Conservation (phyloP, 73 alveolate species). For the Halteria grandinella region DNA sequence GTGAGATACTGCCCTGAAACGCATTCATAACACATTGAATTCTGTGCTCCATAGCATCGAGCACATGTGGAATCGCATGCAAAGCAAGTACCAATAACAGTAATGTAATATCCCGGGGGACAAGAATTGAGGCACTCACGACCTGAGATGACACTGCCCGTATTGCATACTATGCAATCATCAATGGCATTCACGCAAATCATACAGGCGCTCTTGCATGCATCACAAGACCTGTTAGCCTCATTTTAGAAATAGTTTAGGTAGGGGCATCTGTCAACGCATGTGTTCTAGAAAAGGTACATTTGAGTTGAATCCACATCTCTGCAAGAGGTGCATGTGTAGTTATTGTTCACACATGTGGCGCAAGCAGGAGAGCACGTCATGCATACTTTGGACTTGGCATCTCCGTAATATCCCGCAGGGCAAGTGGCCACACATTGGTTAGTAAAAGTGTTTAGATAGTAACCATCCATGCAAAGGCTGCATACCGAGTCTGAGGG, state of each 20-base stretch:
- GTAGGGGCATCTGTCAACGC: slow-evolving; percentile 9
- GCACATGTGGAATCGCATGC: slow-evolving; percentile 23
- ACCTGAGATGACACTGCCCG: not conserved
- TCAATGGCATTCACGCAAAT: not conserved
- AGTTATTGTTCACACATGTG: slow-evolving; percentile 1
- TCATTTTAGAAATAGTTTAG: not conserved
- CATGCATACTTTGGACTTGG: slow-evolving; percentile 3
- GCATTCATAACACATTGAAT: not conserved
- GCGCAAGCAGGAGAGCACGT: slow-evolving; percentile 17
- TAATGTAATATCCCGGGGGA: not conserved
- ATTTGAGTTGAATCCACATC: too few species aligned
- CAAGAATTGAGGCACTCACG: slow-evolving; percentile 13
- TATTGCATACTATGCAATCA: slow-evolving; percentile 14
- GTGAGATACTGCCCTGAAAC: not conserved
- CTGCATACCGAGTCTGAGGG: too few species aligned
- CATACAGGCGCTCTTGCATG: slow-evolving; percentile 7
- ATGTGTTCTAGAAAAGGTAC: not conserved
- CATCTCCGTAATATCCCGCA: not conserved
- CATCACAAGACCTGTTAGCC: not conserved
- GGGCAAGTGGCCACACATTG: too few species aligned
- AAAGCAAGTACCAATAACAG: slow-evolving; percentile 6
- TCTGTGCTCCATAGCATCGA: not conserved
- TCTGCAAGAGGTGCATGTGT: slow-evolving; percentile 17
- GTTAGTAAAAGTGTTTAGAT: too few species aligned
- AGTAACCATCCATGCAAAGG: too few species aligned